Evolutionary conservation across 2,329 filamentous ascomycete genomes (phyloP).

Genomic region (Exophiala aquamarina): DNA sequence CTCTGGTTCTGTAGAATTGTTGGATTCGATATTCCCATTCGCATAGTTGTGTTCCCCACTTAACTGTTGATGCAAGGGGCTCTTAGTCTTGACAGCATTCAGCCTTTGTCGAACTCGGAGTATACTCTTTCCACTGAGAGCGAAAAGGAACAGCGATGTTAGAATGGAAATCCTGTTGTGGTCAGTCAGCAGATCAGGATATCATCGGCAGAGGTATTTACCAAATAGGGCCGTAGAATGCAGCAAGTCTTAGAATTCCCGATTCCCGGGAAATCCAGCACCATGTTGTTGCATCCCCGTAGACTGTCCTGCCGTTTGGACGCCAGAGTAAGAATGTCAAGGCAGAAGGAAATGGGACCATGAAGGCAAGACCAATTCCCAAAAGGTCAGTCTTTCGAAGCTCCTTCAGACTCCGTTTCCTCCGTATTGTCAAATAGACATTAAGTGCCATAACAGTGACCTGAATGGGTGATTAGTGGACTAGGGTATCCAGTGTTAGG

Average conservation of each 20-base stretch:
- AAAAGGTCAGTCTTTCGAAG: conserved; percentile 15
- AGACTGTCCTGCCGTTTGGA: conserved; percentile 16
- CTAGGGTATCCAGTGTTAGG: background rate
- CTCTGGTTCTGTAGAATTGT: background rate
- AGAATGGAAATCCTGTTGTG: conserved; percentile 17
- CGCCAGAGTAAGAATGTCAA: conserved; percentile 19
- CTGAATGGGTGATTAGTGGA: conserved; percentile 1
- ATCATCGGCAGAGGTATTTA: background rate
- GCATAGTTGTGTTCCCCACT: background rate
- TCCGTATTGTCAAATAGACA: conserved; percentile 16
- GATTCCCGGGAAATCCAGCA: conserved; percentile 20
- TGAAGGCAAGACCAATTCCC: conserved; percentile 15
- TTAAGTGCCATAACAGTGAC: conserved; percentile 20
- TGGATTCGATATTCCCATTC: background rate
- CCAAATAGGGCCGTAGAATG: conserved; percentile 21
- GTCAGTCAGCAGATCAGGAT: background rate
- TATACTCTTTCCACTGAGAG: conserved; percentile 18
- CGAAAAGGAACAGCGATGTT: conserved; percentile 13
- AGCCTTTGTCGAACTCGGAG: conserved; percentile 16
- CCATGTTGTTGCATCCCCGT: conserved; percentile 20
- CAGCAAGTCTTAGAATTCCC: conserved; percentile 13
- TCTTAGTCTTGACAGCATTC: conserved; percentile 12
- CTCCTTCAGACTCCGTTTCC: conserved; percentile 11
- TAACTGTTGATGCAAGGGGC: background rate
- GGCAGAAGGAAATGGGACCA: conserved; percentile 12